Conservation (phyloP, 1,284 basidiomycete species). For the Ceraceosorus bombacis region DNA sequence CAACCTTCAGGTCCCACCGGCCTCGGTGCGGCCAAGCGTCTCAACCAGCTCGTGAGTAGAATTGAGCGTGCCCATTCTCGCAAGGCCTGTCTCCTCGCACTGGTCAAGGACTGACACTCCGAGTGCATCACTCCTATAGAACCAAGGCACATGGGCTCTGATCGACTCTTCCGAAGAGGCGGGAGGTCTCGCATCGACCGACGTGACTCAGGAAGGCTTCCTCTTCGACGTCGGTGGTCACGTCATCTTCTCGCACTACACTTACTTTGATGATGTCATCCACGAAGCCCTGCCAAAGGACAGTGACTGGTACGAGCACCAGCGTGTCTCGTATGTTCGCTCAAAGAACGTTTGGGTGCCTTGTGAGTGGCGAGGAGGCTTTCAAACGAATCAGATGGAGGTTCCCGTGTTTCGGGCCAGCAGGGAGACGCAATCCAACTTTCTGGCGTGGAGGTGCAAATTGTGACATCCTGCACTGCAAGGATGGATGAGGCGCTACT, state of each 20-base stretch:
- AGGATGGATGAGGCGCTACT: no score
- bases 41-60: slow-evolving; percentile 49
- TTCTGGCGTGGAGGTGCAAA: no score
- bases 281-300: slow-evolving; percentile 51
- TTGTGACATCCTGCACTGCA: no score
- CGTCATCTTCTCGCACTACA: slow-evolving; percentile 57
- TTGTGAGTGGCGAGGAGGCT: slow-evolving; percentile 35
- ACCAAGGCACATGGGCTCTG: slow-evolving; percentile 50
- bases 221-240: slow-evolving; percentile 56
- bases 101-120: not conserved
- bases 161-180: slow-evolving; percentile 51
- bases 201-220: slow-evolving; percentile 54
- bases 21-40: slow-evolving; percentile 54
- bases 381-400: not conserved
- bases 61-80: no score
- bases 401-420: not conserved
- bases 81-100: not conserved
- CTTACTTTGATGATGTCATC: slow-evolving; percentile 55
- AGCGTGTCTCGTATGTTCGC: slow-evolving; percentile 55
- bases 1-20: slow-evolving; percentile 48
- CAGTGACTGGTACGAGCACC: slow-evolving; percentile 54
- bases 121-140: slow-evolving; percentile 27
- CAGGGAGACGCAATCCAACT: no score
- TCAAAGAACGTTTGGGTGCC: slow-evolving; percentile 54
- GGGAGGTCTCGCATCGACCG: slow-evolving; percentile 55